phyloP scores from a whole-genome alignment of 192 early-diverging fungal species.

The Jimgerdemannia lactiflua region DNA sequence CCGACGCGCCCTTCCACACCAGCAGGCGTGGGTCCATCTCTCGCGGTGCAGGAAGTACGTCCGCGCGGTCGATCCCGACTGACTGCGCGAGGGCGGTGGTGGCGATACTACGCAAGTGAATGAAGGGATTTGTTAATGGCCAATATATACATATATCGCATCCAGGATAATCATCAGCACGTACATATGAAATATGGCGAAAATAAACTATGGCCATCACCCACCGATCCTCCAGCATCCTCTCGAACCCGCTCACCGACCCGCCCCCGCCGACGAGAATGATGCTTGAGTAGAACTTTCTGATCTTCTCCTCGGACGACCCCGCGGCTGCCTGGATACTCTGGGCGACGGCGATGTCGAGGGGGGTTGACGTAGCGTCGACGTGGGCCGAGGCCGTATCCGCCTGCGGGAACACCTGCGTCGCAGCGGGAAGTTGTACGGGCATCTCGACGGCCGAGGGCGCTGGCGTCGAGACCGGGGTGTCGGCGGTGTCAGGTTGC shows the following conservation, averaged over 20 bases:
- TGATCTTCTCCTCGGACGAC: conserved; percentile 63
- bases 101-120: conserved; percentile 5
- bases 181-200: neutral
- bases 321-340: conserved; percentile 56
- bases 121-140: conserved; percentile 22
- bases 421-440: neutral
- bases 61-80: conserved; percentile 48
- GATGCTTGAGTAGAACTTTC: conserved; percentile 72
- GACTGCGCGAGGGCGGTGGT: conserved; percentile 34
- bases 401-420: neutral
- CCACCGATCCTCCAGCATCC: conserved; percentile 61
- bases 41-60: conserved; percentile 73
- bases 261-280: conserved; percentile 86
- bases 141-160: conserved; percentile 9
- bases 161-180: neutral
- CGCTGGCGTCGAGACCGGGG: conserved; percentile 11
- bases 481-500: neutral
- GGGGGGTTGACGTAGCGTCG: conserved; percentile 35
- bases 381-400: neutral
- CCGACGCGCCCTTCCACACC: conserved; percentile 86
- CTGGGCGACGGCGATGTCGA: conserved; percentile 71
- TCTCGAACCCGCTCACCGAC: conserved; percentile 63
- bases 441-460: neutral
- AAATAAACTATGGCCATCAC: neutral
- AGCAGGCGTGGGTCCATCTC: conserved; percentile 82